phyloP scores from a whole-genome alignment of 2,329 filamentous ascomycete species.

The Arthrobotrys sinensis region DNA sequence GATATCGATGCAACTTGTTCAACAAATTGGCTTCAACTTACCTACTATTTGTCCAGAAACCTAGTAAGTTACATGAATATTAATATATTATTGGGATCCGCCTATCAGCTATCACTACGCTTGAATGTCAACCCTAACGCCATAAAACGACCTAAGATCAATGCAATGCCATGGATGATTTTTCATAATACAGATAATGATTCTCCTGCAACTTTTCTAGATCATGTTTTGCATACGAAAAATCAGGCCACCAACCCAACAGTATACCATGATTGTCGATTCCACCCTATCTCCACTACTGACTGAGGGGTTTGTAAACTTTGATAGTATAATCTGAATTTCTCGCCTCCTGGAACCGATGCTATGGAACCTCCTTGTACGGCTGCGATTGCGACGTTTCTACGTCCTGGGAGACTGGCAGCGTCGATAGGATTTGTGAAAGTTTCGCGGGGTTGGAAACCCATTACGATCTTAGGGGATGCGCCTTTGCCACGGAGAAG shows the following conservation, averaged over 20 bases:
- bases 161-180: neutral
- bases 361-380: constrained; percentile 25
- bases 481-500: constrained; percentile 44
- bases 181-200: neutral
- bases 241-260: constrained; percentile 38
- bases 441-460: constrained; percentile 28
- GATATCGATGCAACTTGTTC: too few species aligned
- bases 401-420: constrained; percentile 15
- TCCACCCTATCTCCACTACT: constrained; percentile 36
- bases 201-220: neutral
- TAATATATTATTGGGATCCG: too few species aligned
- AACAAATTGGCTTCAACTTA: too few species aligned
- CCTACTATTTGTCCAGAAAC: too few species aligned
- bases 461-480: constrained; percentile 32
- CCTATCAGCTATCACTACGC: too few species aligned
- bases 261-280: constrained; percentile 33
- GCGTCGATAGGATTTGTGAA: constrained; percentile 38
- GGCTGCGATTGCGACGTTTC: constrained; percentile 39
- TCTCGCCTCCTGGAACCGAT: neutral
- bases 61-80: too few species aligned
- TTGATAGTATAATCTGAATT: constrained; percentile 35
- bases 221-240: neutral
- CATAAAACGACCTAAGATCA: neutral
- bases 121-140: neutral
- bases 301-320: constrained; percentile 31